Percentiles rank a stretch among this genome's conserved stretches.
Conservation (phyloP, 192 early-diverging fungal species). For the Coemansia sp. region DNA sequence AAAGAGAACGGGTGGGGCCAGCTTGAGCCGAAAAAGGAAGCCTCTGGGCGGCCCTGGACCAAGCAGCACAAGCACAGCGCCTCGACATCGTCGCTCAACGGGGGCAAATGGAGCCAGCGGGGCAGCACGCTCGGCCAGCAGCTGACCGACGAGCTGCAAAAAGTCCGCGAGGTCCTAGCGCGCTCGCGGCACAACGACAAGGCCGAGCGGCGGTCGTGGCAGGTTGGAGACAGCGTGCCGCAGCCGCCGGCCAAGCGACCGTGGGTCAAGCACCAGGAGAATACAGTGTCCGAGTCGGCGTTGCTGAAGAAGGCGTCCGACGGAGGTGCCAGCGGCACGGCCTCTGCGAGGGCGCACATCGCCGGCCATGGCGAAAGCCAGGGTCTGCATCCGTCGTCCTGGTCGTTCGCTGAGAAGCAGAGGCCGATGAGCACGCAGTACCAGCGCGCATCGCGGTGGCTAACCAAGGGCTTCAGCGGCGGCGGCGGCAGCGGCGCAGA, state of each 20-base stretch:
- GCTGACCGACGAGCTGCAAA: constrained; percentile 48
- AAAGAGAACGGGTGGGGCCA: constrained; percentile 8
- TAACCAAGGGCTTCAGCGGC: constrained; percentile 12
- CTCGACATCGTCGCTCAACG: constrained; percentile 29
- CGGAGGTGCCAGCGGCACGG: neutral
- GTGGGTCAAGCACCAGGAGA: constrained; percentile 36
- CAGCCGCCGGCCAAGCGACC: constrained; percentile 18
- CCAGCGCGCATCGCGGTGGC: constrained; percentile 27
- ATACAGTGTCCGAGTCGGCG: constrained; percentile 36
- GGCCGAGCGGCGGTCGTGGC: constrained; percentile 42
- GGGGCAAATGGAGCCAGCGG: constrained; percentile 23
- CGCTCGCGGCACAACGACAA: constrained; percentile 24
- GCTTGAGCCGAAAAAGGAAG: constrained; percentile 2
- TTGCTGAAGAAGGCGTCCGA: constrained; percentile 11
- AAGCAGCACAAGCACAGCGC: constrained; percentile 27
- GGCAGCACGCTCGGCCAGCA: constrained; percentile 52
- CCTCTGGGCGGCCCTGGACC: constrained; percentile 31
- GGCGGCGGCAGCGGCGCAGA: neutral
- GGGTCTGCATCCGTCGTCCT: constrained; percentile 16
- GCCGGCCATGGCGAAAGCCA: neutral
- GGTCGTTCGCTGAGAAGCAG: constrained; percentile 28
- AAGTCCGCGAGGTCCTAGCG: constrained; percentile 31
- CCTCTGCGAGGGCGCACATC: neutral
- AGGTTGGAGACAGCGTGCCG: constrained; percentile 15
- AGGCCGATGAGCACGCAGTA: constrained; percentile 43